Conservation (phyloP, 2,329 filamentous ascomycete species). For the Colletotrichum sp. region DNA sequence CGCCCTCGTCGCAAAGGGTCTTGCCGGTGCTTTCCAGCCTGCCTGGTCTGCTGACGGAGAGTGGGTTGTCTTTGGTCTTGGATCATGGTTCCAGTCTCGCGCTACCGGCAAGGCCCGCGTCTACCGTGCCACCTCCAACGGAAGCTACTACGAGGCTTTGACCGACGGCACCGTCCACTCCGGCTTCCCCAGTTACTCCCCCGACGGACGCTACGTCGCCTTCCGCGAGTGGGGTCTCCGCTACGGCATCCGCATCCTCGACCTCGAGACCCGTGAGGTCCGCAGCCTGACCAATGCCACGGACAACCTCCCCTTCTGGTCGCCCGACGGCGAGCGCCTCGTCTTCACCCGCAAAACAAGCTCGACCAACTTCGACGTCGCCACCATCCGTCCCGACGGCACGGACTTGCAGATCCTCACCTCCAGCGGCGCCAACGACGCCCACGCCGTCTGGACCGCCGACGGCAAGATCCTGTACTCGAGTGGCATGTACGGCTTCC, state of each 20-base stretch:
- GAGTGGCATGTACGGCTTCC: constrained; percentile 11
- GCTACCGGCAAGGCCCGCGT: constrained; percentile 1
- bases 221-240: constrained; percentile 10
- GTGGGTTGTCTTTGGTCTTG: not conserved
- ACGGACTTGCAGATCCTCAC: not conserved
- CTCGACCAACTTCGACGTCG: constrained; percentile 8
- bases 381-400: constrained; percentile 1
- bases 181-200: constrained; percentile 2
- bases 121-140: not conserved
- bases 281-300: constrained; percentile 1
- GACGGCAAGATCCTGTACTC: constrained; percentile 3
- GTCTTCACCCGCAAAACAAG: constrained; percentile 7
- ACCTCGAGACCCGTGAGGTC: not conserved
- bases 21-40: constrained; percentile 1
- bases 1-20: not conserved
- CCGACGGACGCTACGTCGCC: not conserved
- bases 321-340: constrained; percentile 5
- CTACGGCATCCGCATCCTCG: constrained; percentile 1
- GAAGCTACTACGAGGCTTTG: not conserved
- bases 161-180: constrained; percentile 6
- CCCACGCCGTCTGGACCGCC: constrained; percentile 6
- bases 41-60: constrained; percentile 1
- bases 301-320: constrained; percentile 5
- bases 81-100: constrained; percentile 4
- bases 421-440: constrained; percentile 2